Percentiles rank a stretch among this genome's conserved stretches.
These are phyloP conservation scores for Neostapfia colusana DNA, from an alignment of 176 grass and related monocot genomes.

Conservation along the genomic window DNA sequence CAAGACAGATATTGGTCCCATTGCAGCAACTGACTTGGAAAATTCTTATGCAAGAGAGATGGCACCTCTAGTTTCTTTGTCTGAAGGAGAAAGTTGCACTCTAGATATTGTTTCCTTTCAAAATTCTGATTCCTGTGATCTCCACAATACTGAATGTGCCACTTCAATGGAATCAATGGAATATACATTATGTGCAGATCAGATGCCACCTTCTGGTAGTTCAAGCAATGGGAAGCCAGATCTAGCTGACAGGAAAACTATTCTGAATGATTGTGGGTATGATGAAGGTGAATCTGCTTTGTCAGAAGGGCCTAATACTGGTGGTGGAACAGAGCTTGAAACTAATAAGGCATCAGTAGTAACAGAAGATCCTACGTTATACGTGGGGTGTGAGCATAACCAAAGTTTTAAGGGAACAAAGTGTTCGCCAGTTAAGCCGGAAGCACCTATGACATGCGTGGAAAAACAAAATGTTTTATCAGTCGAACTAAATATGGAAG, in stretches of 20 bases:
- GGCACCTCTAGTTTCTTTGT: constrained; percentile 15
- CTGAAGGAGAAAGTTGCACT: constrained; percentile 23
- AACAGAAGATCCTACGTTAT: constrained; percentile 6
- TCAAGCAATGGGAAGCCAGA: constrained; percentile 12
- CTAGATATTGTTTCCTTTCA: constrained; percentile 18
- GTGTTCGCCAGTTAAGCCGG: constrained; percentile 10
- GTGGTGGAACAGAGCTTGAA: constrained; percentile 18
- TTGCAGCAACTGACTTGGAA: constrained; percentile 23
- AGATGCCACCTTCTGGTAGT: constrained; percentile 15
- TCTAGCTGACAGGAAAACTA: constrained; percentile 25
- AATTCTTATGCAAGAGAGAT: constrained; percentile 15
- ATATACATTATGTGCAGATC: constrained; percentile 16
- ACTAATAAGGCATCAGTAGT: constrained; percentile 9
- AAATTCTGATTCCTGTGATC: constrained; percentile 21
- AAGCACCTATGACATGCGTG: neutral
- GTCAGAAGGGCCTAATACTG: constrained; percentile 33
- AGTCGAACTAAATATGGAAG: constrained; percentile 28
- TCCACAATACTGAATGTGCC: constrained; percentile 16
- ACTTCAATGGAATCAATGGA: neutral
- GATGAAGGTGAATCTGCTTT: constrained; percentile 20
- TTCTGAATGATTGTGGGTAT: constrained; percentile 19
- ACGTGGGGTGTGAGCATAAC: constrained; percentile 1
- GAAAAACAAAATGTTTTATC: constrained; percentile 14
- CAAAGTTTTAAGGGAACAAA: constrained; percentile 28
- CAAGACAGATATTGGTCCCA: constrained; percentile 34